A percentile compares a stretch with the other conserved stretches of the same genome.
Evolutionary conservation across 1,284 basidiomycete genomes (phyloP).

Genomic region (Hemileia vastatrix): DNA sequence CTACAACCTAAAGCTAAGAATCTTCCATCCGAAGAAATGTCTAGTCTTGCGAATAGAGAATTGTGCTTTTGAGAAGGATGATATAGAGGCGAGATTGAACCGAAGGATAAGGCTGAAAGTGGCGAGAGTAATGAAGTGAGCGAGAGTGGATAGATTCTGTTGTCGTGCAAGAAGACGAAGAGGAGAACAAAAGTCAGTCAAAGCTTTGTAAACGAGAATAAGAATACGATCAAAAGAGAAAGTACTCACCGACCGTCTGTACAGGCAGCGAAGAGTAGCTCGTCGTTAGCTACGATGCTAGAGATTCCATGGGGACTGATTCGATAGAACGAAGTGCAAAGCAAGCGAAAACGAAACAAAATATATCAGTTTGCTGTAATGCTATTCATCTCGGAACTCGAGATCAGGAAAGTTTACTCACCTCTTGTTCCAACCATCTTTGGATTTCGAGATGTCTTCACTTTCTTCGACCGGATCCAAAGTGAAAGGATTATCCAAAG

Average conservation of each 20-base stretch:
- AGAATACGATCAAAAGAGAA: too few relatives aligned
- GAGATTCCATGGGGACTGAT: too few relatives aligned
- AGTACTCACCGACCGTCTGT: too few relatives aligned
- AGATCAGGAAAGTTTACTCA: not conserved
- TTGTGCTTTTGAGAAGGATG: constrained; percentile 35
- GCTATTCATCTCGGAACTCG: too few relatives aligned
- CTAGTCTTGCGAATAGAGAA: constrained; percentile 38
- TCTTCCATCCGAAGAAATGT: constrained; percentile 33
- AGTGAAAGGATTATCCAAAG: not conserved
- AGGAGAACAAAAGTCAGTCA: too few relatives aligned
- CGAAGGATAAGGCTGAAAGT: not conserved
- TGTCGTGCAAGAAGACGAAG: too few relatives aligned
- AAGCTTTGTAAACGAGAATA: too few relatives aligned
- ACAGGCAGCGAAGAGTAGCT: too few relatives aligned
- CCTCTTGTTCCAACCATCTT: not conserved
- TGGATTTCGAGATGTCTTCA: not conserved
- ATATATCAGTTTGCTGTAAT: too few relatives aligned
- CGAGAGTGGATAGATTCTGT: constrained; percentile 30
- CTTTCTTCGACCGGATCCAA: not conserved
- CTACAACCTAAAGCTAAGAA: constrained; percentile 40
- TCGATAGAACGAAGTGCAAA: too few relatives aligned
- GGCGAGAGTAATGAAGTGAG: not conserved
- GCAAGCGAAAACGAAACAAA: too few relatives aligned
- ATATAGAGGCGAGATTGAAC: constrained; percentile 24
- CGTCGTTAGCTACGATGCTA: too few relatives aligned